These are phyloP conservation scores for Populus tremula DNA, from an alignment of 345 rosid species.

Conservation along the genomic window DNA sequence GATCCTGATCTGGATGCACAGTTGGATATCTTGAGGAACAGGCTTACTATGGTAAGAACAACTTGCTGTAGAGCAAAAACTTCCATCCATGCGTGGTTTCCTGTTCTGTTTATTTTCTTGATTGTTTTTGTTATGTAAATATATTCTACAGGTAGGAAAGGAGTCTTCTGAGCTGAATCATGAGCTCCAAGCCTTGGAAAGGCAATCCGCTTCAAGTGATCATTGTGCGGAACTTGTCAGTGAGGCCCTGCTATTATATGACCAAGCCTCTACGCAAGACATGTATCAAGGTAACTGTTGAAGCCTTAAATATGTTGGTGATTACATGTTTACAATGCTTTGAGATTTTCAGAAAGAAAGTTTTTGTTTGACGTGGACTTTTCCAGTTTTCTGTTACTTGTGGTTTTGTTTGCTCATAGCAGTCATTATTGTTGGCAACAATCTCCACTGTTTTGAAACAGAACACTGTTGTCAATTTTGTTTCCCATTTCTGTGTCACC, in stretches of 20 bases:
- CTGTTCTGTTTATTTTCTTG: background rate
- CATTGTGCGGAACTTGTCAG: constrained; percentile 42
- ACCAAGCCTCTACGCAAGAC: constrained; percentile 41
- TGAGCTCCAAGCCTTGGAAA: constrained; percentile 61
- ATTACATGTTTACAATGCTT: background rate
- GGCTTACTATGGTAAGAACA: constrained; percentile 49
- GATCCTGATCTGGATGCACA: constrained; percentile 58
- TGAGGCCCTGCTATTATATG: constrained; percentile 52
- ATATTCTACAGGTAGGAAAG: constrained; percentile 45
- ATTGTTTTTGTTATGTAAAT: constrained; percentile 6
- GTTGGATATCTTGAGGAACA: constrained; percentile 59
- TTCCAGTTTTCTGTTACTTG: background rate
- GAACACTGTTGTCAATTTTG: background rate
- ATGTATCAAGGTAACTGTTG: constrained; percentile 57
- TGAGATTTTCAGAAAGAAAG: background rate
- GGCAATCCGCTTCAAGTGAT: constrained; percentile 44
- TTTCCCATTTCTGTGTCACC: no score
- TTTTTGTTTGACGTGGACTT: background rate
- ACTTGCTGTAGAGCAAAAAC: background rate
- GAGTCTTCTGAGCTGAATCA: constrained; percentile 56
- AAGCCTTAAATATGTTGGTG: background rate
- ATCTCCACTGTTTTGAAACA: background rate
- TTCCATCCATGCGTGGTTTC: background rate
- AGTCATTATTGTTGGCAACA: background rate
- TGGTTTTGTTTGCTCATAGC: background rate